Percentiles rank a stretch among this genome's conserved stretches.
phyloP scores from a whole-genome alignment of 345 rosid genomes.

The Moricandia arvensis region DNA sequence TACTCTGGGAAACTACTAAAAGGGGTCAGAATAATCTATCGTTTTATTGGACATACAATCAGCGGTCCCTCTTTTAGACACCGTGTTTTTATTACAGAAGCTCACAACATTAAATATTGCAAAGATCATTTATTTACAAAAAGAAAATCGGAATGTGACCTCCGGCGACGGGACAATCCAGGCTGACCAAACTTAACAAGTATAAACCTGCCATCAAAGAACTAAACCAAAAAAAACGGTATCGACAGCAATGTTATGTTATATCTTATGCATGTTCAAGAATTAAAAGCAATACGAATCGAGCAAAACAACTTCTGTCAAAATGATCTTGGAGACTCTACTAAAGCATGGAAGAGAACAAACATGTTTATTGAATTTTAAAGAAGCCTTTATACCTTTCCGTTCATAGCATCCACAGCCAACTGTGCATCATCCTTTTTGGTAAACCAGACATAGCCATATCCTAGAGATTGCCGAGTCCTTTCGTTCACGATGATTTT shows the following conservation, averaged over 20 bases:
- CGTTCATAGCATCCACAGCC: constrained; percentile 56
- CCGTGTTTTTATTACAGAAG: not conserved
- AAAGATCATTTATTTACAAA: constrained; percentile 15
- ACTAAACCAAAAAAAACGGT: constrained; percentile 33
- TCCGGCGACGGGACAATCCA: constrained; percentile 36
- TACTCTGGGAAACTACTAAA: too few relatives aligned
- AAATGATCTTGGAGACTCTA: not conserved
- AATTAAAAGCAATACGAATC: constrained; percentile 12
- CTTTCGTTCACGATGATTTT: constrained; percentile 43
- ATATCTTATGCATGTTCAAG: not conserved
- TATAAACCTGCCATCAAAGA: constrained; percentile 60
- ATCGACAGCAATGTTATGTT: constrained; percentile 8
- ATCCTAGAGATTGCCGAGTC: constrained; percentile 49
- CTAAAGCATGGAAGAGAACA: not conserved
- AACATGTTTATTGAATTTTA: not conserved
- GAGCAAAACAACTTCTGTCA: not conserved
- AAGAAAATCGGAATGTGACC: constrained; percentile 21
- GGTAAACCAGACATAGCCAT: constrained; percentile 56
- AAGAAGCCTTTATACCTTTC: constrained; percentile 45
- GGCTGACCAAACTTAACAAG: constrained; percentile 50
- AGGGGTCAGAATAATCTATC: not conserved
- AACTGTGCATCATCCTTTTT: constrained; percentile 43
- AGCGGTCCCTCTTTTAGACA: not conserved
- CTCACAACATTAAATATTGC: not conserved
- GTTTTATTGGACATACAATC: too few relatives aligned